phyloP scores from a whole-genome alignment of 2,329 filamentous ascomycete species.

The Botrytis fabae region DNA sequence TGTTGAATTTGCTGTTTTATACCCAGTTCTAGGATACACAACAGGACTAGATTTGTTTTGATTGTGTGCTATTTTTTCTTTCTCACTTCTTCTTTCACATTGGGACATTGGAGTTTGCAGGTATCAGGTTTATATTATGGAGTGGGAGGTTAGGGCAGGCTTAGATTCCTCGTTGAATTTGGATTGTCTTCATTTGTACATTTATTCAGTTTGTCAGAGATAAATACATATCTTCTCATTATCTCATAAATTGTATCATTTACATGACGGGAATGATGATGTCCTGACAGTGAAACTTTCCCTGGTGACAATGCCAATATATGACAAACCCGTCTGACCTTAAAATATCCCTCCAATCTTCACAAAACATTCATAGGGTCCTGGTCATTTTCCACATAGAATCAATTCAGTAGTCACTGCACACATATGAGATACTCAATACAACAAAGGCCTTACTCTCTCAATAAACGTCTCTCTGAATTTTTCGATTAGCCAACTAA shows the following conservation, averaged over 20 bases:
- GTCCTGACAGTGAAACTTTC: neutral
- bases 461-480: neutral
- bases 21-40: conserved; percentile 3
- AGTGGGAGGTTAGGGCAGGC: neutral
- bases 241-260: neutral
- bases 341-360: neutral
- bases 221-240: neutral
- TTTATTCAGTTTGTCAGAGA: neutral
- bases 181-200: neutral
- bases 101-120: neutral
- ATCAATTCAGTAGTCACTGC: neutral
- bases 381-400: neutral
- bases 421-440: neutral
- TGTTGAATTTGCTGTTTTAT: neutral
- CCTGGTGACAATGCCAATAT: neutral
- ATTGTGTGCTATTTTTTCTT: neutral
- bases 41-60: conserved; percentile 9
- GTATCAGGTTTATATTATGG: neutral
- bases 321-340: neutral
- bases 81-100: neutral
- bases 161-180: neutral
- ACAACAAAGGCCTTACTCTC: neutral
- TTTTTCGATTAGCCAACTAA: neutral
- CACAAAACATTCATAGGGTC: neutral
- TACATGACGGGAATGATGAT: neutral